phyloP scores from a whole-genome alignment of 768 basidiomycete species.

The Megacollybia marginata region DNA sequence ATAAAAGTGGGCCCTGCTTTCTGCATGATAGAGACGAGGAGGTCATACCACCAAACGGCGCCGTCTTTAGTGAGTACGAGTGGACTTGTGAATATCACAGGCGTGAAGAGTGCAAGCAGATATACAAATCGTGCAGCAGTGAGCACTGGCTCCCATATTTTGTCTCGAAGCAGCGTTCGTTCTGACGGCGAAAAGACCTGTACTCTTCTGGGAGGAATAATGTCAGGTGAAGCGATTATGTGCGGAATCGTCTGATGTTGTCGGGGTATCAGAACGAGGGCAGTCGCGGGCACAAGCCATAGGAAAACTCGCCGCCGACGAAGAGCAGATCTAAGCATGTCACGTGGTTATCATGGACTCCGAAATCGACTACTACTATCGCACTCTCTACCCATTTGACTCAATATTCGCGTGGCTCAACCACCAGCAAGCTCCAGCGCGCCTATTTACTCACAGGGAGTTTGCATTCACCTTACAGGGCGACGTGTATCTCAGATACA shows the following conservation, averaged over 20 bases:
- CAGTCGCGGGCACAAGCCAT: constrained; percentile 53
- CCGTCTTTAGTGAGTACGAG: constrained; percentile 87
- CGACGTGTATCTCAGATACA: constrained; percentile 92
- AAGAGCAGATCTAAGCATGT: no score
- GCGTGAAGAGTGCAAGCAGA: constrained; percentile 77
- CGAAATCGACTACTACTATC: constrained; percentile 37
- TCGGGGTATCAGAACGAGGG: constrained; percentile 39
- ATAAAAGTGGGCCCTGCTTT: constrained; percentile 94
- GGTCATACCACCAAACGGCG: constrained; percentile 95
- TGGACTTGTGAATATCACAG: constrained; percentile 77
- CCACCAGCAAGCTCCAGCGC: constrained; percentile 74
- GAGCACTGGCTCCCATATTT: constrained; percentile 78
- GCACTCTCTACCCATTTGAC: constrained; percentile 90
- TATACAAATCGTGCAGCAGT: constrained; percentile 80
- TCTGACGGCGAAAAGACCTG: constrained; percentile 27
- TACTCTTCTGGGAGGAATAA: constrained; percentile 33
- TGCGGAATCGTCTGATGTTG: constrained; percentile 34
- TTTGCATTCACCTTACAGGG: constrained; percentile 90
- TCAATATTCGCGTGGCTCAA: constrained; percentile 93
- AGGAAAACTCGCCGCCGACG: constrained; percentile 12
- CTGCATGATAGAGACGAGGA: constrained; percentile 86
- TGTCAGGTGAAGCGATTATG: constrained; percentile 41
- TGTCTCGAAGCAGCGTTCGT: constrained; percentile 37
- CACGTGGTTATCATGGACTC: no score
- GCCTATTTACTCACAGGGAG: constrained; percentile 88